These are phyloP conservation scores for Rhododendron griersonianum DNA, from an alignment of 148 eudicot genomes.

Conservation along the genomic window DNA sequence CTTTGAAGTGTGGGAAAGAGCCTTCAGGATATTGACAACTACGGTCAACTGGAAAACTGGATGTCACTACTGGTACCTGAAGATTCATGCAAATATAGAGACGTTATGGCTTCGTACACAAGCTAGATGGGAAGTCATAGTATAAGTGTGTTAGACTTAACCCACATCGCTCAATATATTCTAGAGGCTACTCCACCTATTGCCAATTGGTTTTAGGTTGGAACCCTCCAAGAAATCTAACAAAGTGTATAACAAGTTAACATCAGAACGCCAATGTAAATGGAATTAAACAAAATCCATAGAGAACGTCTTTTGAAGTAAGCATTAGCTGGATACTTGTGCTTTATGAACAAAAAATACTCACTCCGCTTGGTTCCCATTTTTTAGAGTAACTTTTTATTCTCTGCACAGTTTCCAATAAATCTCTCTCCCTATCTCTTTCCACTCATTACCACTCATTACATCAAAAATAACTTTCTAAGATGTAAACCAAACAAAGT, in stretches of 20 bases:
- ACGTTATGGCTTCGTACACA: neutral
- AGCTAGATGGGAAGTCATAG: neutral
- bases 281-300: neutral
- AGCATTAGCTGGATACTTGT: neutral
- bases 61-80: slow-evolving; percentile 95
- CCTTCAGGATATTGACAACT: slow-evolving; percentile 84
- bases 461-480: no score
- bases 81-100: slow-evolving; percentile 11
- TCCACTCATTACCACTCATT: no score
- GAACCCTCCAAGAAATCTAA: no score
- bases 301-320: neutral
- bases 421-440: no score
- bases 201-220: no score
- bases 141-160: neutral
- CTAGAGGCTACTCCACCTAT: no score
- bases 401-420: no score
- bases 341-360: neutral
- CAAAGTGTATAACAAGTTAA: neutral
- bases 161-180: no score
- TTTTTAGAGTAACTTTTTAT: no score
- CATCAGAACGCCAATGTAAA: neutral
- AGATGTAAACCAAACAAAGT: no score
- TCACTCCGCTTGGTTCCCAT: no score
- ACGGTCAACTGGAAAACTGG: slow-evolving; percentile 70
- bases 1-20: slow-evolving; percentile 86